These are phyloP conservation scores for Casaregolazyma lundiana DNA, from an alignment of 1,139 yeast genomes.

Conservation along the genomic window DNA sequence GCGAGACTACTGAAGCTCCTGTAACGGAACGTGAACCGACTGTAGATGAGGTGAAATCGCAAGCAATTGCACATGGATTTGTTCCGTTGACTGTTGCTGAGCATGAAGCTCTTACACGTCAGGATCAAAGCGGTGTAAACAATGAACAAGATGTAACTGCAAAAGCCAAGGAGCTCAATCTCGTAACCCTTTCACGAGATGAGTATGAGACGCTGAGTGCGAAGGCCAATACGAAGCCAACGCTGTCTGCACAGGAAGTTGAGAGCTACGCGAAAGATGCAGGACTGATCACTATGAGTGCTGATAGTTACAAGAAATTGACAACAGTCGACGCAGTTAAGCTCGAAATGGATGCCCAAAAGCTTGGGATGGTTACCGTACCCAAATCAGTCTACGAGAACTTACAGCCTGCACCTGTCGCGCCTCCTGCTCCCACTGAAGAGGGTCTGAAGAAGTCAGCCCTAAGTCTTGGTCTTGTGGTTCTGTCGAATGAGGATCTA, in stretches of 20 bases:
- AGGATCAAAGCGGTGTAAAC: slow-evolving; percentile 30
- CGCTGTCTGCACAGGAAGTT: slow-evolving; percentile 22
- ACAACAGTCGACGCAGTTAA: slow-evolving; percentile 18
- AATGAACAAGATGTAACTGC: slow-evolving; percentile 22
- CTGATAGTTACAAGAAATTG: slow-evolving; percentile 21
- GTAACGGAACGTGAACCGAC: slow-evolving; percentile 13
- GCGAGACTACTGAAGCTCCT: not conserved
- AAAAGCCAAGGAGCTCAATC: slow-evolving; percentile 21
- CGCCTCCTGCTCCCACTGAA: slow-evolving; percentile 23
- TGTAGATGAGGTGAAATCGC: slow-evolving; percentile 19
- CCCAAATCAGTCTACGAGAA: slow-evolving; percentile 19
- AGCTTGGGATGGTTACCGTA: slow-evolving; percentile 23
- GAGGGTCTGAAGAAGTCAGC: slow-evolving; percentile 31
- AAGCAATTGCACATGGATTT: slow-evolving; percentile 21
- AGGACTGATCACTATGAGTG: slow-evolving; percentile 29
- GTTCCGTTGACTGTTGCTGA: slow-evolving; percentile 17
- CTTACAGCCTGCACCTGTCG: slow-evolving; percentile 2
- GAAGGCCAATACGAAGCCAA: not conserved
- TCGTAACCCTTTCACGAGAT: slow-evolving; percentile 17
- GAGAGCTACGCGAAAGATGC: slow-evolving; percentile 22
- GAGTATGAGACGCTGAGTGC: slow-evolving; percentile 23
- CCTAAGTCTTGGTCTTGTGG: slow-evolving; percentile 26
- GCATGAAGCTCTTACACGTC: slow-evolving; percentile 23
- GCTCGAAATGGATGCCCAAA: slow-evolving; percentile 23
- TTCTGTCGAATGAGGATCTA: slow-evolving; percentile 12